phyloP scores from a whole-genome alignment of 805 yeast genomes.

The Cyberlindnera xishuangbannaensis region DNA sequence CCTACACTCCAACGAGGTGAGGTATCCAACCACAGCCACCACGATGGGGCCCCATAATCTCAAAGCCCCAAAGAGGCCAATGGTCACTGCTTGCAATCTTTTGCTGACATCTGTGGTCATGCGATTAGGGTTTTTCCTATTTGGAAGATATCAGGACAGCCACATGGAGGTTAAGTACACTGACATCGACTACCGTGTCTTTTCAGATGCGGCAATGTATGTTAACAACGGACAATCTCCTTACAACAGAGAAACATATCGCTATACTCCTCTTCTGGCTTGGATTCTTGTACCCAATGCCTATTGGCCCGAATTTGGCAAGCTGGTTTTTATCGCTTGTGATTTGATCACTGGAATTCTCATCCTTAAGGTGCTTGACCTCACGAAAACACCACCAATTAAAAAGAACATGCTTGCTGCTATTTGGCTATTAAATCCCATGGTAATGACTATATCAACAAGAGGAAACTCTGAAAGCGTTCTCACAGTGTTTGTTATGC shows the following conservation, averaged over 20 bases:
- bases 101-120: conserved; percentile 25
- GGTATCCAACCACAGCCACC: too few relatives aligned
- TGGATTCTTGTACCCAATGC: conserved; percentile 76
- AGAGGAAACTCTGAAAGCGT: conserved; percentile 93
- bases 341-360: conserved; percentile 79
- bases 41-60: not conserved
- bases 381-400: conserved; percentile 17
- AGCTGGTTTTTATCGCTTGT: conserved; percentile 65
- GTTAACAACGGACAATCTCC: conserved; percentile 60
- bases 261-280: conserved; percentile 88
- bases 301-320: conserved; percentile 61
- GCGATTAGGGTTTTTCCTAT: conserved; percentile 61
- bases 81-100: too few relatives aligned
- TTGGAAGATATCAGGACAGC: conserved; percentile 84
- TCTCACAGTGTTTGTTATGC: conserved; percentile 69
- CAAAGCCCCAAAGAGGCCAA: not conserved
- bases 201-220: conserved; percentile 83
- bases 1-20: too few relatives aligned
- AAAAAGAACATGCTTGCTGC: conserved; percentile 42
- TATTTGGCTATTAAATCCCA: conserved; percentile 89
- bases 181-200: conserved; percentile 90
- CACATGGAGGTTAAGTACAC: conserved; percentile 79
- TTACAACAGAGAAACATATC: conserved; percentile 76
- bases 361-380: conserved; percentile 37
- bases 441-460: conserved; percentile 89